Base-by-base conservation (phyloP, 345 rosid species). In the Gossypium stocksii region DNA sequence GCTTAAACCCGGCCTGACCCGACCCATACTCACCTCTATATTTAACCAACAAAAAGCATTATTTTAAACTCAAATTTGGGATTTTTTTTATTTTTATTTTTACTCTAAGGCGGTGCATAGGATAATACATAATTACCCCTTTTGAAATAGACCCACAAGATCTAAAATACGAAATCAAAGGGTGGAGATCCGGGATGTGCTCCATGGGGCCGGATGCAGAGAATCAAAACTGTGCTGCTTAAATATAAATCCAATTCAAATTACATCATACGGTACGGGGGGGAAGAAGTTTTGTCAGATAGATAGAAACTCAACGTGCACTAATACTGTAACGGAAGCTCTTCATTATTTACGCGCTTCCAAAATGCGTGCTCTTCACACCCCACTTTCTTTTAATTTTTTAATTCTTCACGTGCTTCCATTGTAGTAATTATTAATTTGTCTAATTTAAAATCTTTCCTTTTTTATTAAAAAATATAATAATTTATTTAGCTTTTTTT, bases 271-370 rank as follows among this genome's bases (percentile, higher is more conserved):
- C 73, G 45, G 79, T 77, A 78, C 83, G 64, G 75, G 77, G 45
- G 61, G 41, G 65, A 43, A 70, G 75, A 43, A 17, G 77, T 71
- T 79, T 5, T 82, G 86, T 81, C 87, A 86, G 87, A 82, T 44
- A 61, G 86, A 79, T 68, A 5, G 80, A 75, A 29, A 76, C 81
- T 78, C 86, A 82, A 81, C 87, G 79, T 86, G 86, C 88, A 69
- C 60, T 49, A 45, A 38, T 76, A 34, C 64, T 29, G 11, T 16
- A 66, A 77, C 74, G 20, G 2, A n/a, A 27, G 1, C 1, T 10
- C 7, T 14, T 11, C 6, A 0, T 9, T 13, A 0, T 60, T 2
- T 76, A 76, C 81, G 67, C 80, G 7, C 76, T 15, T 2, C 1
- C 2, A 1, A 8, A 14, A 34, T 51, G 74, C 77, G 80, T 80